Conservation (phyloP, 257 asterid genomes). For the Capsicum pubescens region DNA sequence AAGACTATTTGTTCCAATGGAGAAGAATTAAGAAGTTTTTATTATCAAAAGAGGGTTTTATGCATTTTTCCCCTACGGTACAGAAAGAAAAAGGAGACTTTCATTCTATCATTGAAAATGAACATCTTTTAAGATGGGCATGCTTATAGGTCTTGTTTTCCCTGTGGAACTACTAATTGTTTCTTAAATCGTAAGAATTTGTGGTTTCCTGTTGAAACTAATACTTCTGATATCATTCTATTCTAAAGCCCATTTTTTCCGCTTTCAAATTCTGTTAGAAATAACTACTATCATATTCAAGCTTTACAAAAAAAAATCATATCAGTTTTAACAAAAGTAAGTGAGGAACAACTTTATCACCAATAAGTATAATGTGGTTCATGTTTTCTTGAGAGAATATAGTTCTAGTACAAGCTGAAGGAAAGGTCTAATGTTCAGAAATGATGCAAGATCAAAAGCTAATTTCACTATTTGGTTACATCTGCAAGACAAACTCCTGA, state of each 20-base stretch:
- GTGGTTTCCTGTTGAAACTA: not conserved
- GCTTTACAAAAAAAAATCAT: not conserved
- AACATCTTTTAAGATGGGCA: not conserved
- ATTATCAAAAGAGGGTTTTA: not conserved
- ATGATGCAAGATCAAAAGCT: not conserved
- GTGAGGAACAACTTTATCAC: not conserved
- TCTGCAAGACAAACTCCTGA: no score
- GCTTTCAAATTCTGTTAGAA: not conserved
- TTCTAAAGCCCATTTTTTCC: not conserved
- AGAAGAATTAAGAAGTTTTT: conserved; percentile 10
- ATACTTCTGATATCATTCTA: not conserved
- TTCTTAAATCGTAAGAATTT: not conserved
- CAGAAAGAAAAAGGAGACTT: not conserved
- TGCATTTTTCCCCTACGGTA: not conserved
- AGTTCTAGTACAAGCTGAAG: not conserved
- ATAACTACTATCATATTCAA: not conserved
- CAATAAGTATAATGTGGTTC: not conserved
- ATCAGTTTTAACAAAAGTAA: not conserved
- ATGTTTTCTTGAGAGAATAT: not conserved
- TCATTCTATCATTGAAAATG: not conserved
- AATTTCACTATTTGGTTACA: no score
- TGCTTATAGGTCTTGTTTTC: not conserved
- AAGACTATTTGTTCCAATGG: not conserved
- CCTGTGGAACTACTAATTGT: not conserved
- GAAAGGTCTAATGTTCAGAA: not conserved